phyloP scores from a whole-genome alignment of 352 stramenopile genomes.

The Globisporangium radiosum region DNA sequence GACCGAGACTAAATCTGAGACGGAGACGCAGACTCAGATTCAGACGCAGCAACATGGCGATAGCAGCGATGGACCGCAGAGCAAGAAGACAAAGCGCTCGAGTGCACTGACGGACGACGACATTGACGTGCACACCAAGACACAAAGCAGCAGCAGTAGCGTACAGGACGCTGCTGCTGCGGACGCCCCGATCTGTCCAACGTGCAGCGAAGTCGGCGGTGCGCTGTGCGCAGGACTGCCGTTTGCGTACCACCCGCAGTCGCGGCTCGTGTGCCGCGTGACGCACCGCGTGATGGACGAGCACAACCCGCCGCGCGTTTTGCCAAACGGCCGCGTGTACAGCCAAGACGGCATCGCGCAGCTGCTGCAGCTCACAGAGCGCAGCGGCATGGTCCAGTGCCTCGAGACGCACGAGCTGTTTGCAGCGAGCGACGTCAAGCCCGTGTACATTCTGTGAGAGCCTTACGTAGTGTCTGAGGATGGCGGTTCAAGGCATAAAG shows the following conservation, averaged over 20 bases:
- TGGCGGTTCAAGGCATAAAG: background rate
- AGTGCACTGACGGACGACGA: background rate
- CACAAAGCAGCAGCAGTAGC: constrained; percentile 12
- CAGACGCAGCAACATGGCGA: constrained; percentile 12
- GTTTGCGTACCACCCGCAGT: constrained; percentile 80
- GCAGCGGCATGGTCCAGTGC: constrained; percentile 58
- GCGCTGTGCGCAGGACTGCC: constrained; percentile 48
- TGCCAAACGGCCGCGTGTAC: constrained; percentile 83
- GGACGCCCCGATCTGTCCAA: constrained; percentile 54
- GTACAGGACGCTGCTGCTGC: constrained; percentile 3
- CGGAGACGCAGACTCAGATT: background rate
- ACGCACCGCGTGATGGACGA: constrained; percentile 81
- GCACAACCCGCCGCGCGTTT: constrained; percentile 71
- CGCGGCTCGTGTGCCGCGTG: constrained; percentile 71
- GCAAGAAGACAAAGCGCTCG: constrained; percentile 41
- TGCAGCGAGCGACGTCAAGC: constrained; percentile 47
- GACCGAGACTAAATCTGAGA: background rate
- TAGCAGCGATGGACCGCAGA: constrained; percentile 16
- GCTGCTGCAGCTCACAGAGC: constrained; percentile 27
- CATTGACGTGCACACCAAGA: background rate
- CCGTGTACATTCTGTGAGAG: constrained; percentile 68
- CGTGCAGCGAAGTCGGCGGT: constrained; percentile 67
- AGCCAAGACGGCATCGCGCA: constrained; percentile 67
- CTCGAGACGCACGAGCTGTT: constrained; percentile 69
- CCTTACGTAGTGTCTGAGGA: background rate